Base-by-base conservation (phyloP, 208 protist species). In the Crithidia sp. region DNA sequence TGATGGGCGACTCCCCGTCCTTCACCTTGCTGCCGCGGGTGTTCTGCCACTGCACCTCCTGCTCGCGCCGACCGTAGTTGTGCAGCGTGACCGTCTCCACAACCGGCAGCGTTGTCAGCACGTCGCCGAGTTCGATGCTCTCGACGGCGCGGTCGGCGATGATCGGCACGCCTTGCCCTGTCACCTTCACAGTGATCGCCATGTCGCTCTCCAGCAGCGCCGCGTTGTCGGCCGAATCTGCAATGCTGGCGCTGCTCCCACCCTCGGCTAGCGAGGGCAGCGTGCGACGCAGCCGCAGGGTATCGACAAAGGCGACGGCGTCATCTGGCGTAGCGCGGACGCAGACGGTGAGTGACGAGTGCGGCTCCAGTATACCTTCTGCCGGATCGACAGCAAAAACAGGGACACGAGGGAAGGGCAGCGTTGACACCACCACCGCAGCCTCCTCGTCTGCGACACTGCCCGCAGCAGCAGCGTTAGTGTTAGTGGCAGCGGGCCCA, bases 101-200 rank as follows among this genome's bases (percentile, higher is more conserved):
- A 12, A 92, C 77, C 16, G 65, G 10, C 37, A 81, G 88, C 52
- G 82, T 83, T 2, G 97, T 98, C 76, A 99, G 96, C 19, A 93
- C 80, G 77, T 98, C 86, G 7, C 92, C 95, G 49, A 99, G 91
- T 52, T 98, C 78, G 68, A 97, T 84, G 39, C 28, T 45, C 36
- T 74, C 67, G 72, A 86, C 44, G 36, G 70, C 12, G 40, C 74
- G 81, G 47, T 78, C 70, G 17, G 85, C 63, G 14, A 97, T 85
- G n/a, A 99, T 77, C 6, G 97, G 94, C 40, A 94, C 96, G 53
- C 98, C 98, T 13, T 81, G 90, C 57, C 98, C 98, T 4, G 56
- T 77, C 5, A 95, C 96, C 54, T 82, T 86, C 40, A 98, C 71
- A 47, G 67, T 49, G 41, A 97, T 82, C 9, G 36, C 28, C 37